Percentiles rank a stretch among this genome's conserved stretches.
phyloP scores from a whole-genome alignment of 1,139 yeast species.

The Yamadazyma buinensis region DNA sequence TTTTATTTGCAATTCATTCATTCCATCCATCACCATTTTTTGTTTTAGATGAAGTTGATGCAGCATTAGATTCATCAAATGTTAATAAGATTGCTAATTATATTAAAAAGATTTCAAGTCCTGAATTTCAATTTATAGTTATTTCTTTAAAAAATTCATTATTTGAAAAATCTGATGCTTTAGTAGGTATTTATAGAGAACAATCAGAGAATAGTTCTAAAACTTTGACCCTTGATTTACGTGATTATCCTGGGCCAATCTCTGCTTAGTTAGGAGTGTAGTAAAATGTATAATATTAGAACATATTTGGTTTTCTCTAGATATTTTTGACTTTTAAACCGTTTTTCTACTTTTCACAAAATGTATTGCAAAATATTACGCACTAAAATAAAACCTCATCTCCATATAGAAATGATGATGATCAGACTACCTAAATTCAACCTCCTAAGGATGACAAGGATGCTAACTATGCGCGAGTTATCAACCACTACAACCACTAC shows the following conservation, averaged over 20 bases:
- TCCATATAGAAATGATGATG: too few relatives aligned
- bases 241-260: conserved; percentile 46
- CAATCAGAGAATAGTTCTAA: conserved; percentile 73
- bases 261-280: too few relatives aligned
- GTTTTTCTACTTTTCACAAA: too few relatives aligned
- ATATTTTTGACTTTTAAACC: too few relatives aligned
- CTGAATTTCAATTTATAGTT: conserved; percentile 86
- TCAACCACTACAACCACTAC: too few relatives aligned
- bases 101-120: conserved; percentile 71
- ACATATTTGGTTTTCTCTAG: too few relatives aligned
- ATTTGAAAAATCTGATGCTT: conserved; percentile 83
- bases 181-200: conserved; percentile 91
- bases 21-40: conserved; percentile 94
- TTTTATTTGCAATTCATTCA: conserved; percentile 86
- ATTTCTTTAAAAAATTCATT: conserved; percentile 85
- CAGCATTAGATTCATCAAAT: conserved; percentile 89
- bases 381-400: too few relatives aligned
- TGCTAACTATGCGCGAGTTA: too few relatives aligned
- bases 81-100: conserved; percentile 83
- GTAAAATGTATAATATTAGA: too few relatives aligned
- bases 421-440: too few relatives aligned
- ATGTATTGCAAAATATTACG: too few relatives aligned
- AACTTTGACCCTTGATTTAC: conserved; percentile 70
- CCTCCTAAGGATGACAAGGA: too few relatives aligned
- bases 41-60: conserved; percentile 94